Base-by-base conservation (phyloP, 768 basidiomycete species). In the Leccinum barrowsii region DNA sequence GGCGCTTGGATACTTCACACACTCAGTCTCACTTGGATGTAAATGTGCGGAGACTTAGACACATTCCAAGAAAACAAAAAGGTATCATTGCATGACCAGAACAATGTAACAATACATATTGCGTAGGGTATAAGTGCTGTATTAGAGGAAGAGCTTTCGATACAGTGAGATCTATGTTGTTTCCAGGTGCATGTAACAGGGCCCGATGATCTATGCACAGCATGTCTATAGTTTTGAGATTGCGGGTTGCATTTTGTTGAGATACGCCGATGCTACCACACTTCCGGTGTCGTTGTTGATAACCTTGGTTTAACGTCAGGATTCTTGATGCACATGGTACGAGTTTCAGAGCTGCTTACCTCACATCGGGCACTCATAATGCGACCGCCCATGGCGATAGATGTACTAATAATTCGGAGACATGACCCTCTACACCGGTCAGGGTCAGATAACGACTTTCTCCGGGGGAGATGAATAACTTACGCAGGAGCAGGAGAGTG, bases 311-410 rank as follows among this genome's bases (percentile, higher is more conserved):
- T 40, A 19, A 28, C 19, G 50, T 54, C 47, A 57, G 59, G 37
- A 52, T 56, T 37, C 37, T 24, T 50, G 22, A 44, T 44, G n/a
- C 26, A 52, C 52, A 35, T 34, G 22, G 50, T 22, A 19, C 30
- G 46, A 12, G 50, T 56, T 52, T 24, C 15, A 53, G 48, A 21
- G 17, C 28, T 49, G 70, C 78, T 59, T 62, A 87, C 87, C 78
- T 89, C 86, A 64, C 88, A 89, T 59, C 85, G 76, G 37, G 86
- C 83, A 48, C 81, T 80, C 87, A 90, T 89, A 37, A 88, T 80
- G 22, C 85, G 76, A 4, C 82, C 78, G n/a, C 86, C 87, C 58
- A 89, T 74, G 4, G 85, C 81, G 48, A 89, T 77, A 5, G 86
- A 87, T 2, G 82, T 84, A 63, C 84, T 86, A 52, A 80, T 70